Percentiles rank a stretch among this genome's conserved stretches.
Conservation (phyloP, 495 filamentous ascomycete genomes). For the Durotheca rogersii region DNA sequence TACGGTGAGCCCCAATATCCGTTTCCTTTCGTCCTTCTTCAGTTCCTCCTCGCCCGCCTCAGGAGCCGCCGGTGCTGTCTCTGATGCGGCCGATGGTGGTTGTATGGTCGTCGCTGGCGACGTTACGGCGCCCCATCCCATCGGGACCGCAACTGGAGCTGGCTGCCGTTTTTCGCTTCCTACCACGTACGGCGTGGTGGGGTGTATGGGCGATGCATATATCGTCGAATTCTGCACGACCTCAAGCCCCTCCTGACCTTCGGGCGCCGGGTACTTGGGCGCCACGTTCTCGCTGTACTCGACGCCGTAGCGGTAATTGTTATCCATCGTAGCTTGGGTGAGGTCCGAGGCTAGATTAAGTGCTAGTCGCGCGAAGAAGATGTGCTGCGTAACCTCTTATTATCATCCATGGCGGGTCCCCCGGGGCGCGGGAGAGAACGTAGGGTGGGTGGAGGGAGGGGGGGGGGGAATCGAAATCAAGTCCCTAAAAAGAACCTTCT, state of each 20-base stretch:
- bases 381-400: neutral
- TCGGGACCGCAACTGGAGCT: neutral
- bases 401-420: neutral
- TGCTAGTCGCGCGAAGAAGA: constrained; percentile 9
- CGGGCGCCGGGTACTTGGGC: constrained; percentile 19
- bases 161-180: constrained; percentile 12
- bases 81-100: too few species aligned
- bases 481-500: too few species aligned
- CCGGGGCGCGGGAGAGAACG: neutral
- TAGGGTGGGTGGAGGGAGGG: too few species aligned
- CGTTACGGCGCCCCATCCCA: constrained; percentile 1
- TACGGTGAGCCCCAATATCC: constrained; percentile 37
- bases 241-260: constrained; percentile 22
- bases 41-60: too few species aligned
- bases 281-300: constrained; percentile 27
- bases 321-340: constrained; percentile 16
- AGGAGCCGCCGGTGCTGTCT: neutral
- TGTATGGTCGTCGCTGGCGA: too few species aligned
- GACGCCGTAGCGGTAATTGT: constrained; percentile 13
- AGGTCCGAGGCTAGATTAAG: neutral
- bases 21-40: constrained; percentile 2
- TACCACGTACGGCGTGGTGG: neutral
- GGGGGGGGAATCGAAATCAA: neutral
- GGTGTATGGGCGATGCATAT: constrained; percentile 18
- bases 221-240: constrained; percentile 28